phyloP scores from a whole-genome alignment of 345 rosid genomes.

The Cardamine chenopodiifolia region DNA sequence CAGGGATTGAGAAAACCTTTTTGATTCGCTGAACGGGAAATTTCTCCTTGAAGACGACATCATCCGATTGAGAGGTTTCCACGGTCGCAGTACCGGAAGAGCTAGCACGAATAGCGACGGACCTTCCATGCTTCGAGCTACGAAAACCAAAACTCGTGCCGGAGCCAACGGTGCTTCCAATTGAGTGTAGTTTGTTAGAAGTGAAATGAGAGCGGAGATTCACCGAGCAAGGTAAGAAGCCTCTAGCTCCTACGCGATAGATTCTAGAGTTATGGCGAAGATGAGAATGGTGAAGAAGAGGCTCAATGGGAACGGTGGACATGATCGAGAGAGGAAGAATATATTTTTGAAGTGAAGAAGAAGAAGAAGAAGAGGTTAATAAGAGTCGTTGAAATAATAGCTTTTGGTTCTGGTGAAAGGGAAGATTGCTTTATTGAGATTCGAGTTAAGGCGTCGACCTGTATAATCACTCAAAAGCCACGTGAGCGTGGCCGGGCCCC shows the following conservation, averaged over 20 bases:
- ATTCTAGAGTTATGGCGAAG: conserved; percentile 23
- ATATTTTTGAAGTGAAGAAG: conserved; percentile 3
- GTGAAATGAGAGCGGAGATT: conserved; percentile 31
- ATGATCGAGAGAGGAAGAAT: conserved; percentile 35
- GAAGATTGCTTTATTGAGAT: conserved; percentile 21
- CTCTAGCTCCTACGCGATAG: conserved; percentile 22
- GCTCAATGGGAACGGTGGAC: conserved; percentile 54
- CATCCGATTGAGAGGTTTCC: conserved; percentile 49
- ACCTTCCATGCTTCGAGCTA: conserved; percentile 32
- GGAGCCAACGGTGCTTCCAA: conserved; percentile 12
- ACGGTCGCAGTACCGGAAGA: conserved; percentile 55
- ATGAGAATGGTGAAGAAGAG: conserved; percentile 45
- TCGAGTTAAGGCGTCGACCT: conserved; percentile 1
- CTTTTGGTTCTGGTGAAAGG: conserved; percentile 15
- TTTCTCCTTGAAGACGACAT: conserved; percentile 52
- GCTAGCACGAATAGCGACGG: conserved; percentile 46
- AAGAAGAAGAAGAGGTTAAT: conserved; percentile 28
- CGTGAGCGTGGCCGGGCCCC: neutral
- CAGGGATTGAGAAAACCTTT: conserved; percentile 45
- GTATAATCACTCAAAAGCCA: neutral
- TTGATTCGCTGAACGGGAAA: conserved; percentile 65
- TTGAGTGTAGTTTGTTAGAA: conserved; percentile 33
- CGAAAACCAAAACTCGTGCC: conserved; percentile 25
- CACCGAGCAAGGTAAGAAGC: conserved; percentile 26
- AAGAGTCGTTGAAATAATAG: conserved; percentile 28